phyloP scores from a whole-genome alignment of 2,329 filamentous ascomycete species.

The Pochonia chlamydosporia region DNA sequence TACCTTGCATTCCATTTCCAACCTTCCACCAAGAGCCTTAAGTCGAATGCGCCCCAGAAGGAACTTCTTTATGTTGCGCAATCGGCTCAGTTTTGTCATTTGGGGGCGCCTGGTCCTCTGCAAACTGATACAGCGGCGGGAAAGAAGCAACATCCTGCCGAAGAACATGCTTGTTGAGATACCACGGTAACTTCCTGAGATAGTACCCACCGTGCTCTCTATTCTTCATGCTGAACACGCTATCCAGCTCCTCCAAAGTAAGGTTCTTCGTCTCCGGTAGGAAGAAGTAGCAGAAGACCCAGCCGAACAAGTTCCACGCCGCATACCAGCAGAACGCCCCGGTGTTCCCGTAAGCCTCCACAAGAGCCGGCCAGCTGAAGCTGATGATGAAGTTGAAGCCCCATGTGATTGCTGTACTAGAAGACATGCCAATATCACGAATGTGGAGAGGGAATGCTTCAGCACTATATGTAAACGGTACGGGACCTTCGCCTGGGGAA shows the following conservation, averaged over 20 bases:
- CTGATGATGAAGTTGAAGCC: slow-evolving; percentile 33
- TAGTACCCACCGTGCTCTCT: slow-evolving; percentile 25
- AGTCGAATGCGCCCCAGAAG: not conserved
- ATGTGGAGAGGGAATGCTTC: slow-evolving; percentile 54
- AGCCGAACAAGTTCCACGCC: slow-evolving; percentile 28
- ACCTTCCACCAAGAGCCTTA: not conserved
- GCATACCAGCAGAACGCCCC: slow-evolving; percentile 35
- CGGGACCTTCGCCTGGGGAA: too few relatives aligned
- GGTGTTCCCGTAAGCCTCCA: slow-evolving; percentile 17
- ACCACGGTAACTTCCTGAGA: slow-evolving; percentile 24
- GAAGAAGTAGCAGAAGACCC: slow-evolving; percentile 26
- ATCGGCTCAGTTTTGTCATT: not conserved
- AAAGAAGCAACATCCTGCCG: slow-evolving; percentile 23
- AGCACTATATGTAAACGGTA: slow-evolving; percentile 55
- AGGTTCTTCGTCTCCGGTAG: slow-evolving; percentile 29
- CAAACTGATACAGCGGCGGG: slow-evolving; percentile 24
- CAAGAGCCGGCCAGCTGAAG: slow-evolving; percentile 26
- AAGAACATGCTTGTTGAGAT: slow-evolving; percentile 22
- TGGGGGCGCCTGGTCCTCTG: slow-evolving; percentile 7
- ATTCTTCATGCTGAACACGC: slow-evolving; percentile 26
- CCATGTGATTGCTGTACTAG: slow-evolving; percentile 35
- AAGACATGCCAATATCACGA: slow-evolving; percentile 48
- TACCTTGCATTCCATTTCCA: too few relatives aligned
- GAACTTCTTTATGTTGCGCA: not conserved
- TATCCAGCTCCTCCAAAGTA: slow-evolving; percentile 28